phyloP scores from a whole-genome alignment of 805 yeast genomes.

The Candida loeiensis region DNA sequence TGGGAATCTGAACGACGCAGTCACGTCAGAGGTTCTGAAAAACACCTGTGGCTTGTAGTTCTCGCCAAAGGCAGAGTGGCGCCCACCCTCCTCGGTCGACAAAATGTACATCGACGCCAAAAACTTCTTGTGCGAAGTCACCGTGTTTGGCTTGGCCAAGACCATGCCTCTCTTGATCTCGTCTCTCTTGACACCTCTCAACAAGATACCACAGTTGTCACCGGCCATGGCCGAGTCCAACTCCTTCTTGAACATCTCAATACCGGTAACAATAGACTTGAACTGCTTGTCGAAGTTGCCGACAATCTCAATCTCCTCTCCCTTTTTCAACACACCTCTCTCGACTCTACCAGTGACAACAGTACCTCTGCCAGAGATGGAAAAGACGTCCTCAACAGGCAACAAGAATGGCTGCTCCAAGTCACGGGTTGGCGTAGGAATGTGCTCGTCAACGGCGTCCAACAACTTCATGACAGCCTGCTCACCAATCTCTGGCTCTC shows the following conservation, averaged over 20 bases:
- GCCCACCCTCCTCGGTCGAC: constrained; percentile 98
- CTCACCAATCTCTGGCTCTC: constrained; percentile 86
- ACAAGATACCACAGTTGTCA: constrained; percentile 95
- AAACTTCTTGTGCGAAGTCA: constrained; percentile 90
- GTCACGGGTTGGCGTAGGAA: constrained; percentile 96
- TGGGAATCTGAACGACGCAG: constrained; percentile 89
- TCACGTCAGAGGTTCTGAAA: constrained; percentile 94
- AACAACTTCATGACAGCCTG: constrained; percentile 78
- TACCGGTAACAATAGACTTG: constrained; percentile 95
- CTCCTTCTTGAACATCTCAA: constrained; percentile 99
- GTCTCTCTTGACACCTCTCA: constrained; percentile 98
- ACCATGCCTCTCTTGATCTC: constrained; percentile 98
- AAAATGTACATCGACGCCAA: constrained; percentile 89
- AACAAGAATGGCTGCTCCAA: constrained; percentile 93
- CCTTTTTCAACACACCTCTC: constrained; percentile 96
- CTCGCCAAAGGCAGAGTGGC: constrained; percentile 95
- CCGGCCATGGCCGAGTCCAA: constrained; percentile 97
- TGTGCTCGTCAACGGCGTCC: constrained; percentile 88
- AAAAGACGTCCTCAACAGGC: constrained; percentile 97
- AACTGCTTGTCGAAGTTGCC: constrained; percentile 83
- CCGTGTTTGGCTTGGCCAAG: constrained; percentile 85
- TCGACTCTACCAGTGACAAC: constrained; percentile 99
- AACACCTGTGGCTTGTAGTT: constrained; percentile 98
- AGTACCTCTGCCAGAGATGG: constrained; percentile 99
- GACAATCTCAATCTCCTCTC: constrained; percentile 97